phyloP scores from a whole-genome alignment of 1,284 basidiomycete genomes.

The Volvariella volvacea region DNA sequence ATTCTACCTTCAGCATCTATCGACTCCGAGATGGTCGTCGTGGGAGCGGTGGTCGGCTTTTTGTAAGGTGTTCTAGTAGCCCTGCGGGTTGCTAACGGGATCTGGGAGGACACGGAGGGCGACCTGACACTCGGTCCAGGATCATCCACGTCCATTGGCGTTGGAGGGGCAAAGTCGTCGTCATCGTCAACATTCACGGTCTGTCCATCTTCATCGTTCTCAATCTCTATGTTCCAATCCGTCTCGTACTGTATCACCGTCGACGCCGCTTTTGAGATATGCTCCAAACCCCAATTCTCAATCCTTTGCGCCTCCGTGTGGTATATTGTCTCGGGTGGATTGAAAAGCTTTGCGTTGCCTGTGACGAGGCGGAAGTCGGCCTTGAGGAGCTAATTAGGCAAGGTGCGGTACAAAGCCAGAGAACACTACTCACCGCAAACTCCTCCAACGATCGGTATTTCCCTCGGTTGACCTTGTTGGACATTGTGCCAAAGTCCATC shows the following conservation, averaged over 20 bases:
- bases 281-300: constrained; percentile 62
- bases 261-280: constrained; percentile 59
- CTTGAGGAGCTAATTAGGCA: constrained; percentile 31
- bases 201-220: constrained; percentile 51
- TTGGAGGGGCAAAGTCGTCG: constrained; percentile 30
- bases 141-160: constrained; percentile 35
- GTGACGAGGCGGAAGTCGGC: constrained; percentile 67
- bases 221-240: constrained; percentile 78
- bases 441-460: constrained; percentile 71
- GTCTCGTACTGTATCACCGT: constrained; percentile 75
- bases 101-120: constrained; percentile 31
- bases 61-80: constrained; percentile 44
- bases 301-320: constrained; percentile 64
- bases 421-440: constrained; percentile 49
- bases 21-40: constrained; percentile 39
- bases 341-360: constrained; percentile 67
- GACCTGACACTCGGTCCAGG: constrained; percentile 24
- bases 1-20: constrained; percentile 63
- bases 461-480: constrained; percentile 54
- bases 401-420: constrained; percentile 1
- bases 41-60: constrained; percentile 15
- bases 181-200: constrained; percentile 35
- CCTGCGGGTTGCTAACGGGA: constrained; percentile 23
- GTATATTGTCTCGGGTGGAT: constrained; percentile 66
- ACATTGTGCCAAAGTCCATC: constrained; percentile 83